A percentile compares a stretch with the other conserved stretches of the same genome.
Evolutionary conservation across 257 asterid species (phyloP).

Genomic region (Solanum pennellii): DNA sequence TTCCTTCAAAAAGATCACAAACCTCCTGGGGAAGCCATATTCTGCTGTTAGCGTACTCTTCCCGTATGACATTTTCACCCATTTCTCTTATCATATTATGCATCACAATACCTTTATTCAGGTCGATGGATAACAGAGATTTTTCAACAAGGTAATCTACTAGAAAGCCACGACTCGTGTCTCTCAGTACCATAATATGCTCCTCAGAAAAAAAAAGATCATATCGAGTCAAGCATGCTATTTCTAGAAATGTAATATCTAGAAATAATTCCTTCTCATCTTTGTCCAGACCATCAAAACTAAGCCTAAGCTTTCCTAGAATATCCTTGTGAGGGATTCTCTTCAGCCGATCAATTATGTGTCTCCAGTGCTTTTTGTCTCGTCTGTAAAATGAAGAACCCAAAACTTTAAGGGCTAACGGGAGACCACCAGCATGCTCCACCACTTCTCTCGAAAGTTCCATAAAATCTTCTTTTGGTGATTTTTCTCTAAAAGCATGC

Average conservation of each 20-base stretch:
- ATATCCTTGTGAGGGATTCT: neutral
- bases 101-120: neutral
- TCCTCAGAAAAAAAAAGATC: too few species aligned
- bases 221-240: too few species aligned
- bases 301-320: neutral
- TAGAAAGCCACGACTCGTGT: neutral
- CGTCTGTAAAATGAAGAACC: neutral
- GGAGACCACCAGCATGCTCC: neutral
- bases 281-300: neutral
- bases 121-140: neutral
- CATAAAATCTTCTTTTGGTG: neutral
- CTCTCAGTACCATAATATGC: too few species aligned
- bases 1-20: neutral
- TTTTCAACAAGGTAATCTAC: neutral
- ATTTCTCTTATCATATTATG: neutral
- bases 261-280: neutral
- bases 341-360: neutral
- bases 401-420: slow-evolving; percentile 6
- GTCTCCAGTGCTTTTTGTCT: neutral
- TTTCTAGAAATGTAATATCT: too few species aligned
- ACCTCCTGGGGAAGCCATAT: neutral
- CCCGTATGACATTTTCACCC: neutral
- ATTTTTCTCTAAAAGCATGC: neutral
- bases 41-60: neutral
- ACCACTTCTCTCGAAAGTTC: neutral